A percentile compares a stretch with the other conserved stretches of the same genome.
Evolutionary conservation across 73 alveolate species (phyloP).

Genomic region (Paramecium pentaurelia): DNA sequence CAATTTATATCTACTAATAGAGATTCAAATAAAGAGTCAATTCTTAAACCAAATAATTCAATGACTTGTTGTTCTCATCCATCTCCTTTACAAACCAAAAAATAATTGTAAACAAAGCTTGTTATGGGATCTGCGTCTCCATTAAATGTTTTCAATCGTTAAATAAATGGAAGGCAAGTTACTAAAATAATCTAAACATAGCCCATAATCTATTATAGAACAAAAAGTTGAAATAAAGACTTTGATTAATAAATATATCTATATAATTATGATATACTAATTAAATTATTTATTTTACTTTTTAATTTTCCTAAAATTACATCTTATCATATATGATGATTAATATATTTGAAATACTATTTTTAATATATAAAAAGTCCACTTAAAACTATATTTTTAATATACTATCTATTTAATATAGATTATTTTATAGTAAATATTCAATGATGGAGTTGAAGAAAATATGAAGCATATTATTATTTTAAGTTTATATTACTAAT

Average conservation of each 20-base stretch:
- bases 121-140: slow-evolving; percentile 26
- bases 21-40: background rate
- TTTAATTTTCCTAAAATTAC: background rate
- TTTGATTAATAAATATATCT: background rate
- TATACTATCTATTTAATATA: background rate
- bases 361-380: background rate
- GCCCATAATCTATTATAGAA: background rate
- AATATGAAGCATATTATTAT: background rate
- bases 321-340: background rate
- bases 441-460: background rate
- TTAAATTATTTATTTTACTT: background rate
- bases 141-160: slow-evolving; percentile 14
- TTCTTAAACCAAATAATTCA: background rate
- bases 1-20: background rate
- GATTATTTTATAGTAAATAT: background rate
- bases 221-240: background rate
- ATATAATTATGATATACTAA: too few relatives aligned
- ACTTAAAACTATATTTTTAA: background rate
- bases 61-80: background rate
- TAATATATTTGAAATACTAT: too few relatives aligned
- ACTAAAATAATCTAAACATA: background rate
- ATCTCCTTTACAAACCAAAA: background rate
- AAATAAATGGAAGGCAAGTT: background rate
- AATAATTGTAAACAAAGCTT: background rate
- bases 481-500: background rate